Base-by-base conservation (phyloP, 192 early-diverging fungal genomes). In the Jimgerdemannia lactiflua region DNA sequence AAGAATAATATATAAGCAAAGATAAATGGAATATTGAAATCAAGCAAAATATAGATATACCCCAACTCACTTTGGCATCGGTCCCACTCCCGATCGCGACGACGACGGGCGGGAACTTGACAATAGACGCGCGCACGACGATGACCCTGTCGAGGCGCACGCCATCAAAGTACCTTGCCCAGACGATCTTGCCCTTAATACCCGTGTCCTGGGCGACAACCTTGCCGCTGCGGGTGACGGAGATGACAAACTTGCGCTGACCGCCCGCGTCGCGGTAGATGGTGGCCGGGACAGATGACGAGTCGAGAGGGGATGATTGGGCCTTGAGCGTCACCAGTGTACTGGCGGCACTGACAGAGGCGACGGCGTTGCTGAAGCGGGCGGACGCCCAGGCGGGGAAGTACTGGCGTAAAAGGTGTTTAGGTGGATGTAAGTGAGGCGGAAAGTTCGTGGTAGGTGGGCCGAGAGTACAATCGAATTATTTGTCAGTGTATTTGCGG, bases 171-270 rank as follows among this genome's bases (percentile, higher is more conserved):
- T 78, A 82, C 65, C 80, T 84, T 44, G 90, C 88, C 98, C 98
- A 99, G 7, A 94, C 83, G 69, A 91, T 88, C 39, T 87, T 77
- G 3, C 96, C 96, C 64, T 88, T 84, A 66, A 80, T 89, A 69
- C 82, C 87, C 54, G 96, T 94, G 75, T 96, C 92, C 20, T 97
- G 83, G 4, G 94, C 96, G 42, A 94, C 83, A 11, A 99, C 67
- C 69, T 95, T 94, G 74, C 96, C 95, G 3, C 87, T 94, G 3
- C 81, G 70, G 18, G 95, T 89, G 7, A 87, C 90, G 78, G 95
- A 92, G 11, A 99, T 79, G 20, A 94, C 80, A n/a, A 98, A 84
- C 80, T 98, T 97, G 72, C 94, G 91, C 73, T 97, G 87, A 3
- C 98, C 98, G 85, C 91, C 89, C 70, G 83, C 80, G 70, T 94